Conservation (phyloP, 2,329 filamentous ascomycete genomes). For the Mycosphaerella arachidis region DNA sequence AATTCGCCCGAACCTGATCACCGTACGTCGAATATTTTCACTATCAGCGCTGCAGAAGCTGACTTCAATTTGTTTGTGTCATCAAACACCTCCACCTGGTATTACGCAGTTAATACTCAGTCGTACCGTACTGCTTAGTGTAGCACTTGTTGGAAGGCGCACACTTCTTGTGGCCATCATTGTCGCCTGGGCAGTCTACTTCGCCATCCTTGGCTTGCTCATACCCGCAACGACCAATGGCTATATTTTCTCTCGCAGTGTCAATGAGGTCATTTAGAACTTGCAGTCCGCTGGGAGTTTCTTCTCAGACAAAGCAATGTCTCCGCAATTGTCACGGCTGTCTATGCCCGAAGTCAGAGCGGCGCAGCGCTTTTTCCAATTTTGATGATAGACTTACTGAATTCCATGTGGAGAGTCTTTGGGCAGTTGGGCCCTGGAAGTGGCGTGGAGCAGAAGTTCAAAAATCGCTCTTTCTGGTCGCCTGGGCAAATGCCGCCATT, state of each 20-base stretch:
- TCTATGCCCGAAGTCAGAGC: not conserved
- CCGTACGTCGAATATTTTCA: too few species aligned
- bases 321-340: constrained; percentile 11
- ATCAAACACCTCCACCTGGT: too few species aligned
- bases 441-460: constrained; percentile 7
- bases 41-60: not conserved
- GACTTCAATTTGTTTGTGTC: not conserved
- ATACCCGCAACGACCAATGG: constrained; percentile 13
- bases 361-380: too few species aligned
- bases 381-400: not conserved
- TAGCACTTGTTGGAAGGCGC: constrained; percentile 12
- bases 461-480: constrained; percentile 6
- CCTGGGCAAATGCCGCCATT: constrained; percentile 13
- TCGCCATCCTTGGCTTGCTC: not conserved
- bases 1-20: too few species aligned
- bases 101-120: not conserved
- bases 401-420: constrained; percentile 1
- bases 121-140: constrained; percentile 9
- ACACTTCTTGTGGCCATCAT: constrained; percentile 6
- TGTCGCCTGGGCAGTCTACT: not conserved
- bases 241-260: constrained; percentile 15
- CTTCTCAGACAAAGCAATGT: constrained; percentile 1
- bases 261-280: constrained; percentile 14
- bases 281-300: constrained; percentile 7
- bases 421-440: constrained; percentile 8